Percentiles rank a stretch among this genome's conserved stretches.
Evolutionary conservation across 495 filamentous ascomycete genomes (phyloP).

Genomic region (Annulohypoxylon moriforme): DNA sequence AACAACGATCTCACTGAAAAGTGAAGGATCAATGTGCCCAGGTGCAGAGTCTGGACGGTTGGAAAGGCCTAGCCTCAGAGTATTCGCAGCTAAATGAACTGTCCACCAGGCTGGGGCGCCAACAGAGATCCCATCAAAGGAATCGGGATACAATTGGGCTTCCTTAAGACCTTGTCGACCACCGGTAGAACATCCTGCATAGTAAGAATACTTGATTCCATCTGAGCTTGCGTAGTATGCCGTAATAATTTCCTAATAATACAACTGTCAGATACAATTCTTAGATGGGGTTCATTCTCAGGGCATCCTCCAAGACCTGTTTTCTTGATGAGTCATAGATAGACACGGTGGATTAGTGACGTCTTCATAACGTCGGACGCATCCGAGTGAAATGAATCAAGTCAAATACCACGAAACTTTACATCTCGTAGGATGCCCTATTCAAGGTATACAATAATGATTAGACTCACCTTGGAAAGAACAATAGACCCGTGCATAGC

Average conservation of each 20-base stretch:
- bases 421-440: too few species aligned
- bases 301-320: too few species aligned
- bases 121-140: constrained; percentile 73
- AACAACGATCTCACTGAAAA: constrained; percentile 63
- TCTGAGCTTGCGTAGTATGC: constrained; percentile 57
- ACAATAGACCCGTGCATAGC: constrained; percentile 64
- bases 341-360: too few species aligned
- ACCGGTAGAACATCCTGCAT: constrained; percentile 66
- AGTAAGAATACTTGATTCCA: constrained; percentile 62
- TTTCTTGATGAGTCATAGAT: too few species aligned
- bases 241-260: constrained; percentile 45
- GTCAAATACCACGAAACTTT: too few species aligned
- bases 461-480: constrained; percentile 50
- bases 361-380: too few species aligned
- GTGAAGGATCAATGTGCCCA: constrained; percentile 61
- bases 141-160: constrained; percentile 63
- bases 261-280: neutral
- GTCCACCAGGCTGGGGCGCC: constrained; percentile 52
- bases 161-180: constrained; percentile 67
- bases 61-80: constrained; percentile 50
- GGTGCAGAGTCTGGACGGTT: constrained; percentile 55
- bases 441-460: neutral
- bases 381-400: too few species aligned
- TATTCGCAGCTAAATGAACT: constrained; percentile 60
- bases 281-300: neutral